Base-by-base conservation (phyloP, 2,329 filamentous ascomycete species). In the Talaromyces sp. region DNA sequence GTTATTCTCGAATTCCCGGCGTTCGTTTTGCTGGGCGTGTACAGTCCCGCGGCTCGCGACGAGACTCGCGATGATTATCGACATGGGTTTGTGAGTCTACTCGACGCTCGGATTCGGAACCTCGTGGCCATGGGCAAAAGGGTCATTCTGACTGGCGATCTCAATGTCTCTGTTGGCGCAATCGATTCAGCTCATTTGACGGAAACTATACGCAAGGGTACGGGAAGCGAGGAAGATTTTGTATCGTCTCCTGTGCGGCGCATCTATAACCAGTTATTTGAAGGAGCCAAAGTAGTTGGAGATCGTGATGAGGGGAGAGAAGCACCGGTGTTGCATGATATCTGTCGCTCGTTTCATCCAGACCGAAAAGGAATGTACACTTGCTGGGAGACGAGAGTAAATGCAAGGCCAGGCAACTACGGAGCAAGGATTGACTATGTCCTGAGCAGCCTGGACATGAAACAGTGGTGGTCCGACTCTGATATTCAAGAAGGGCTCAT, bases 381-480 rank as follows among this genome's bases (percentile, higher is more conserved):
- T 0, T 96, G 93, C 73, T 97, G 93, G 93, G 92, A 97, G 64
- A 92, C 91, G 56, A 92, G 90, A 72, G 89, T 92, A 70, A 97
- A 97, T 74, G 90, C 91, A n/a, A 83, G 94, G n/a, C 93, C 93
- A 3, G 92, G 90, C 2, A 97, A 97, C 72, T 95, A 89, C 73
- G 94, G 94, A 6, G 89, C 90, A 58, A 85, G 94, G 38, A 97
- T 97, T 67, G 94, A 99, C 74, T 97, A 96, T 74, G 84, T 99
- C 19, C 81, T 97, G 3, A 96, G 91, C 71, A 94, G 87, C 65
- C 80, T 88, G 46, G 83, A 84, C 38, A 89, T 96, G 79, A 89
- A 87, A 68, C 78, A 83, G 56, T 97, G 92, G 91, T 89, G 96
- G 68, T 80, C 78, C 27, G 85, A 87, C 50, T 85, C 91, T 7